Evolutionary conservation across 345 rosid species (phyloP), one percentile per base, ranked within the genome.

Genomic region (Arabis alpina): DNA sequence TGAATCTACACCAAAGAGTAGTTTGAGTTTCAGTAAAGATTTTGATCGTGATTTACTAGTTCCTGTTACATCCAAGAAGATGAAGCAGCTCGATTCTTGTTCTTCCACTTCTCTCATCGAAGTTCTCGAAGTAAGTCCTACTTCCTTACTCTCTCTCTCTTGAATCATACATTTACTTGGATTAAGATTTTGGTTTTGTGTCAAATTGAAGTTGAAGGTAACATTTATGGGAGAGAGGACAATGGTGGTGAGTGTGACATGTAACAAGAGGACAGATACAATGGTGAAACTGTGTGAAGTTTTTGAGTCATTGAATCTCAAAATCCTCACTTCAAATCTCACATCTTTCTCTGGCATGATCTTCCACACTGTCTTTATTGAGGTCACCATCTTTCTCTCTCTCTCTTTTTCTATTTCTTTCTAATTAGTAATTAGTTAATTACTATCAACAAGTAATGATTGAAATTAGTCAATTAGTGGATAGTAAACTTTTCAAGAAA

Each of bases 201-300:
- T 40, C 61, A 45, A 45, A 56, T 44, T 52, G 66, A 83, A 94
- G 99, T 76, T 91, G 11, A 82, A 90, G 74, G 87, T 91, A 24
- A 83, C 85, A 2, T 70, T 72, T 49, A 86, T 91, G 97, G 87
- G 86, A 48, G 96, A 94, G 71, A 86, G 64, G 80, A 88, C 79
- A 2, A 25, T 89, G 75, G 75, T 88, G 60, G 96, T 94, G 72
- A 91, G 90, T 80, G 73, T 89, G 79, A 88, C 93, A 40, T 94
- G 97, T 51, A 83, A 86, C 55, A 88, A 87, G 70, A 86, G 84
- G 56, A 74, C 86, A 62, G 96, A 91, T 36, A 94, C 99, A 23
- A 89, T 94, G 93, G 93, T 89, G 19, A 91, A 82, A 68, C 80
- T 94, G 2, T 91, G 97, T 37, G 86, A 94, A 58, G 87, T 86